phyloP scores from a whole-genome alignment of 1,139 yeast genomes.

The Schizosaccharomyces versatilis region DNA sequence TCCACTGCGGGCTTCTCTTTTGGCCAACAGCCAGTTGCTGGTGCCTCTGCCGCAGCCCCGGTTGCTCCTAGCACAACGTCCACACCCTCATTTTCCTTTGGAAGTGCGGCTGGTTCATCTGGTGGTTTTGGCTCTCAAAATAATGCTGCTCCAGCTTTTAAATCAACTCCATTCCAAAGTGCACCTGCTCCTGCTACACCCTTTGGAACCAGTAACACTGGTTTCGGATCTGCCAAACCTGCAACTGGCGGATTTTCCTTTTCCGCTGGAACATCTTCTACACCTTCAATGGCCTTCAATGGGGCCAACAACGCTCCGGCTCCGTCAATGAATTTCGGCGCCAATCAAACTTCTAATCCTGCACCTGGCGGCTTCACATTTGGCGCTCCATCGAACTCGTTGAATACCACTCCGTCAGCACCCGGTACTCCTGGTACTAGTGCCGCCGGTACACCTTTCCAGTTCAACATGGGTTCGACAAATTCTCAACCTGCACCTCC shows the following conservation, averaged over 20 bases:
- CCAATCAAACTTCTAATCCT: not conserved
- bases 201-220: not conserved
- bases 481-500: not conserved
- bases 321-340: not conserved
- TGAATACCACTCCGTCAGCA: not conserved
- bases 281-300: too few species aligned
- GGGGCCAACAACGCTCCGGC: not conserved
- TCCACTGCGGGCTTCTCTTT: not conserved
- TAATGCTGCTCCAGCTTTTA: not conserved
- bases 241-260: too few species aligned
- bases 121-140: not conserved
- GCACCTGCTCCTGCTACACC: not conserved
- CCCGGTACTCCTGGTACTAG: not conserved
- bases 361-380: not conserved
- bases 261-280: too few species aligned
- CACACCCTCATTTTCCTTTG: not conserved
- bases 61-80: not conserved
- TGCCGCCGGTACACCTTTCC: not conserved
- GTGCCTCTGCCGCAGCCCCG: not conserved
- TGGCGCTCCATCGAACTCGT: not conserved
- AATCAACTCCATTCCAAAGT: not conserved
- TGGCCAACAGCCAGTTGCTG: not conserved
- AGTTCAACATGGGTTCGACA: not conserved
- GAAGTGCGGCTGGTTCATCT: not conserved
- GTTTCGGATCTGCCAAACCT: not conserved